Evolutionary conservation across 768 basidiomycete genomes (phyloP).

Genomic region (Pisolithus microcarpus): DNA sequence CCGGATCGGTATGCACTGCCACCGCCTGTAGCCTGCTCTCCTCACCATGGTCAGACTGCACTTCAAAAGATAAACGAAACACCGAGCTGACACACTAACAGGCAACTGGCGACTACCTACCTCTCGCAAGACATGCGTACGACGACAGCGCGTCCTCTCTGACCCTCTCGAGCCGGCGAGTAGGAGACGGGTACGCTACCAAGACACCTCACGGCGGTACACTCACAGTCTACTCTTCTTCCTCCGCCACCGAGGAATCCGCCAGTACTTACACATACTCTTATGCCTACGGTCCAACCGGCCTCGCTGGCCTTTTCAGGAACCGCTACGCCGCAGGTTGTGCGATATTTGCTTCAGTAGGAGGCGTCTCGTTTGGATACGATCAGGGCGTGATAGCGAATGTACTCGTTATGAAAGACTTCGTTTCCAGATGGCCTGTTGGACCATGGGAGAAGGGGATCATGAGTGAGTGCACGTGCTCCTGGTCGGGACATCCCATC

Average conservation of each 20-base stretch:
- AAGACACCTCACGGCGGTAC: conserved; percentile 22
- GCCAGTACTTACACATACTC: conserved; percentile 36
- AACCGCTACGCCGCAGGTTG: conserved; percentile 63
- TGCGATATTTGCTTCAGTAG: conserved; percentile 69
- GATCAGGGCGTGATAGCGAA: conserved; percentile 86
- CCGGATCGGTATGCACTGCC: too few species aligned
- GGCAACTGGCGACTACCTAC: too few species aligned
- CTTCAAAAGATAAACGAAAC: too few species aligned
- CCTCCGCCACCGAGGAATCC: not conserved
- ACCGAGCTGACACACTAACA: too few species aligned
- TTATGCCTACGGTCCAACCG: conserved; percentile 69
- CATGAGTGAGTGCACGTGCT: conserved; percentile 49
- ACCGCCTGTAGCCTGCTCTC: too few species aligned
- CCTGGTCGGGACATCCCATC: conserved; percentile 16
- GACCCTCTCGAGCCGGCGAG: conserved; percentile 2
- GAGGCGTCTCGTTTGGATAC: conserved; percentile 74
- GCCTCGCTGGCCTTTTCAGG: conserved; percentile 52
- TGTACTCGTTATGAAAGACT: conserved; percentile 77
- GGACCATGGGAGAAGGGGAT: conserved; percentile 67
- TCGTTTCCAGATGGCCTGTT: conserved; percentile 59
- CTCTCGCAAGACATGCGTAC: too few species aligned
- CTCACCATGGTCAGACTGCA: too few species aligned
- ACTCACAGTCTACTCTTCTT: conserved; percentile 11
- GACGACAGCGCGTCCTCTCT: not conserved
- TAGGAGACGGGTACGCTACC: conserved; percentile 10